These are phyloP conservation scores for Pezicula rhizophila DNA, from an alignment of 2,329 filamentous ascomycete species.

Conservation along the genomic window DNA sequence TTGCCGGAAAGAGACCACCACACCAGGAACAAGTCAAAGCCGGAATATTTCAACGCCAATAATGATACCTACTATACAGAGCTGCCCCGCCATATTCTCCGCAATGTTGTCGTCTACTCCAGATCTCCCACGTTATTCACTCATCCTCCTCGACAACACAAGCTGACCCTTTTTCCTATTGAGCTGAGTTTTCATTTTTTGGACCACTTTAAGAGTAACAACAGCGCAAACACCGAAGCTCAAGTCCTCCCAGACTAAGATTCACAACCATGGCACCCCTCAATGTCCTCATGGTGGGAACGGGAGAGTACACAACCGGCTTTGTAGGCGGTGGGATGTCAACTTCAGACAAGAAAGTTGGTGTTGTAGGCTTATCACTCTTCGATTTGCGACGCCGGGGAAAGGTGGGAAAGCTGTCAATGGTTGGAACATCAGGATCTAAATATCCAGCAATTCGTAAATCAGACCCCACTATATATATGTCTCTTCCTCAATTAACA, in stretches of 20 bases:
- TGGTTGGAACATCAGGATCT: constrained; percentile 83
- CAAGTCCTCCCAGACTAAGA: too few species aligned
- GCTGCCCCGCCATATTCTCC: constrained; percentile 2
- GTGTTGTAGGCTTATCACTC: constrained; percentile 82
- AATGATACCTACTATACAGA: neutral
- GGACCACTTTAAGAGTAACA: too few species aligned
- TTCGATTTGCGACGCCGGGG: constrained; percentile 84
- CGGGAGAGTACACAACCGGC: constrained; percentile 94
- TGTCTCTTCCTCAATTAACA: neutral
- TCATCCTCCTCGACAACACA: neutral
- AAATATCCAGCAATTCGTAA: constrained; percentile 89
- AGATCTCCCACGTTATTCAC: neutral
- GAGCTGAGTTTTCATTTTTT: neutral
- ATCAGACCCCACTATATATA: constrained; percentile 21
- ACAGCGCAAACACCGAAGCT: too few species aligned
- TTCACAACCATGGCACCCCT: constrained; percentile 13
- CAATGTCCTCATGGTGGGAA: constrained; percentile 48
- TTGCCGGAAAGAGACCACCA: neutral
- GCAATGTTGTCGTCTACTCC: neutral
- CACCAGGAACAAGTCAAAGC: constrained; percentile 5
- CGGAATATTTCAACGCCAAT: constrained; percentile 2
- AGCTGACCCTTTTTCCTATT: too few species aligned
- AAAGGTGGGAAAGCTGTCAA: constrained; percentile 78
- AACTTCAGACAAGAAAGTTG: constrained; percentile 90
- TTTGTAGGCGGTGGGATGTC: constrained; percentile 82